These are phyloP conservation scores for Penicillium verrucosum DNA, from an alignment of 2,329 filamentous ascomycete genomes.

Conservation along the genomic window DNA sequence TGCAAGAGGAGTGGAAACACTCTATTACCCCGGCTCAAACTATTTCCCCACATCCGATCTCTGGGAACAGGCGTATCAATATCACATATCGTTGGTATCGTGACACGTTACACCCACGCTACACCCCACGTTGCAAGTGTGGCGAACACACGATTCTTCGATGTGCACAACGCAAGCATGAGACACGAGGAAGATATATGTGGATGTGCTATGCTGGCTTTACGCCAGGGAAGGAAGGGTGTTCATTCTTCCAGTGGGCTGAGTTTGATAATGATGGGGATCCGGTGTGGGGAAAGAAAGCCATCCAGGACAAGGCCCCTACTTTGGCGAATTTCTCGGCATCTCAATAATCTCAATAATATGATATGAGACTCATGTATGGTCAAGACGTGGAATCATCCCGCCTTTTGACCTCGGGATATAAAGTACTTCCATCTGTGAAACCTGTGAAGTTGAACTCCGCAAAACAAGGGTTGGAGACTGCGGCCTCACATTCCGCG, in stretches of 20 bases:
- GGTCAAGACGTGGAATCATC: background rate
- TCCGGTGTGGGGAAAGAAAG: constrained; percentile 57
- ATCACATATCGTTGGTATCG: constrained; percentile 91
- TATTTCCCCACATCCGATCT: constrained; percentile 80
- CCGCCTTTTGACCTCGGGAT: background rate
- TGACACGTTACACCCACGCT: constrained; percentile 68
- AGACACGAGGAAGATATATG: constrained; percentile 77
- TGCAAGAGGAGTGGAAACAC: constrained; percentile 98
- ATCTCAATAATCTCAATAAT: constrained; percentile 24
- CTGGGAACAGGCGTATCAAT: constrained; percentile 80
- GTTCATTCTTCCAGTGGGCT: constrained; percentile 80
- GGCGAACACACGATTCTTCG: constrained; percentile 65
- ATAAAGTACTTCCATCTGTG: background rate
- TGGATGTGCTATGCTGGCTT: constrained; percentile 83
- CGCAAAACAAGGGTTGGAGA: background rate
- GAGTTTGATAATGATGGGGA: constrained; percentile 83
- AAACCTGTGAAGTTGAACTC: background rate
- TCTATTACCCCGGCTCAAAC: constrained; percentile 69
- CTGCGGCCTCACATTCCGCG: background rate
- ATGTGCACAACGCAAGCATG: constrained; percentile 74
- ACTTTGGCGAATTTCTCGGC: constrained; percentile 27
- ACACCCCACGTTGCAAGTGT: constrained; percentile 77
- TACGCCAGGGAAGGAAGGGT: constrained; percentile 51
- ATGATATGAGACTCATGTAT: background rate
- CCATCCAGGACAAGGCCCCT: constrained; percentile 19